phyloP scores from a whole-genome alignment of 202 grass and related monocot genomes.

The Carex arenaria region DNA sequence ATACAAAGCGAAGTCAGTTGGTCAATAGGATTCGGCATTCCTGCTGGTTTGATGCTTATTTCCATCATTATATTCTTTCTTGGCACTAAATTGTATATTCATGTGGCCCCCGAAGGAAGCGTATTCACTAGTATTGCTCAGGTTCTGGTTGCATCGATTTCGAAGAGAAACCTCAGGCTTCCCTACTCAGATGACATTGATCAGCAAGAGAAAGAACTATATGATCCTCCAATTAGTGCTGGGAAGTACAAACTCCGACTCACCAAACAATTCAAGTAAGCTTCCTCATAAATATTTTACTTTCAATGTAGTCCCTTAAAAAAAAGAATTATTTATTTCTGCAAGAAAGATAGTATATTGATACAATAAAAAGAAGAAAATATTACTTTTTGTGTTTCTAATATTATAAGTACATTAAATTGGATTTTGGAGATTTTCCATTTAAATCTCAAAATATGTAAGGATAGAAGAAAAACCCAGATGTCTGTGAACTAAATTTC shows the following conservation, averaged over 20 bases:
- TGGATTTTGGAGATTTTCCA: neutral
- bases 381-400: neutral
- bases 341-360: neutral
- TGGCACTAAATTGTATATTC: constrained; percentile 49
- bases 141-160: constrained; percentile 50
- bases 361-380: neutral
- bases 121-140: constrained; percentile 47
- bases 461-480: neutral
- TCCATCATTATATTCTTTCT: constrained; percentile 51
- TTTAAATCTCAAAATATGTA: neutral
- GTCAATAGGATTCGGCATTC: constrained; percentile 68
- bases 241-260: constrained; percentile 44
- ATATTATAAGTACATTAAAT: neutral
- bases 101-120: constrained; percentile 59
- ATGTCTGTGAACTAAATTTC: neutral
- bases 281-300: neutral
- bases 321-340: neutral
- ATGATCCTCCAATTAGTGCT: constrained; percentile 34
- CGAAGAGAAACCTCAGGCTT: constrained; percentile 54
- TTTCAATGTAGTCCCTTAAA: neutral
- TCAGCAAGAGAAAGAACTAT: constrained; percentile 46
- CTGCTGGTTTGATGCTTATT: constrained; percentile 44
- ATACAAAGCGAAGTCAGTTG: constrained; percentile 62
- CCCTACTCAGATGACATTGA: constrained; percentile 33
- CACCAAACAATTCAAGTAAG: constrained; percentile 55